These are phyloP conservation scores for Alternaria sp. DNA, from an alignment of 2,329 filamentous ascomycete species.

Conservation along the genomic window DNA sequence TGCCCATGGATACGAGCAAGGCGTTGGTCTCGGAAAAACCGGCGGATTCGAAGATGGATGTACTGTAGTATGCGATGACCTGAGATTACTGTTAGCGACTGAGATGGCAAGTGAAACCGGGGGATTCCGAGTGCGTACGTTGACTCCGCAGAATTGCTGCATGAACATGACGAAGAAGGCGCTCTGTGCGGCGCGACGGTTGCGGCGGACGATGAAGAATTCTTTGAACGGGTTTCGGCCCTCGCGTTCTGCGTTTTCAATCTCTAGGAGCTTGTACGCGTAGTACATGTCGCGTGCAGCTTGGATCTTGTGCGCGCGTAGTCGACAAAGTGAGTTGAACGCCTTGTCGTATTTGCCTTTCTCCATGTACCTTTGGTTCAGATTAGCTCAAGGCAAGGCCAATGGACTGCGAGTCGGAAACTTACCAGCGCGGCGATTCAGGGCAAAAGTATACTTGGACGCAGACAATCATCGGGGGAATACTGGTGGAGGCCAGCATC, in stretches of 20 bases:
- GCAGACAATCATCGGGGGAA: constrained; percentile 41
- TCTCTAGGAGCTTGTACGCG: constrained; percentile 45
- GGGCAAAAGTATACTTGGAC: constrained; percentile 41
- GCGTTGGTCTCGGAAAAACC: constrained; percentile 47
- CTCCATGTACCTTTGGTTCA: constrained; percentile 37
- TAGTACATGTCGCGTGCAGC: constrained; percentile 65
- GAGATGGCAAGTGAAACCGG: neutral
- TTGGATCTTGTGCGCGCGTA: constrained; percentile 61
- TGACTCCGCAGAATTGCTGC: constrained; percentile 46
- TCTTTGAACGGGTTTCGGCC: constrained; percentile 42
- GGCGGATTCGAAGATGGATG: constrained; percentile 41
- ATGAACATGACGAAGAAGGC: constrained; percentile 48
- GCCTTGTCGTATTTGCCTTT: constrained; percentile 44
- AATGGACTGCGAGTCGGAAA: neutral
- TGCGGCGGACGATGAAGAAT: constrained; percentile 42
- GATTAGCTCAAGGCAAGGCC: neutral
- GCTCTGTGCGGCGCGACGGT: constrained; percentile 41
- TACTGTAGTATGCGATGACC: constrained; percentile 37
- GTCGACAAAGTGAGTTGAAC: constrained; percentile 53
- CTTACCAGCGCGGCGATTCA: constrained; percentile 38
- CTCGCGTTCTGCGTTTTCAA: constrained; percentile 44
- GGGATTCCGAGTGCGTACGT: neutral
- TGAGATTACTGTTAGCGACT: neutral
- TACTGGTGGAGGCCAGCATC: constrained; percentile 43
- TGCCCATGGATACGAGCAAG: constrained; percentile 51